Evolutionary conservation across 1,284 basidiomycete genomes (phyloP), one percentile per base, ranked within the genome.

Genomic region (Anthracocystis walkeri): DNA sequence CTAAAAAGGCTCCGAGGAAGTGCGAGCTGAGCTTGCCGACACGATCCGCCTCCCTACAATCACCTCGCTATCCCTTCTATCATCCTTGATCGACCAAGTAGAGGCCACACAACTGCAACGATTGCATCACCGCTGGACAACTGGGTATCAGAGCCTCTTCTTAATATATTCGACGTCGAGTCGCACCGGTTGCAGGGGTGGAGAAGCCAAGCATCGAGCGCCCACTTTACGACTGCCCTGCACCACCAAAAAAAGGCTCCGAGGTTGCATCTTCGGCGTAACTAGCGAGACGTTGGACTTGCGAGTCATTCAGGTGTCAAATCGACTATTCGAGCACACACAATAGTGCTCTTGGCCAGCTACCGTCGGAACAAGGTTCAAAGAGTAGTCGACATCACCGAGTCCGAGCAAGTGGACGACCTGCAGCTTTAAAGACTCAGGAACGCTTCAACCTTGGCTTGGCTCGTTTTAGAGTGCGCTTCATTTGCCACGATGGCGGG

Each of bases 1-100:
- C 51, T 54, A 50, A 65, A 74, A 74, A 72, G 69, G 69, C 69
- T 72, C 69, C 69, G 69, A 66, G 60, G 45, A 2, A n/a, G 7
- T 3, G 49, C 49, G n/a, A 50, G 49, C 31, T 50, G 31, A 33
- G 31, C 49, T 2, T 23, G 46, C 12, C 25, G 46, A 29, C 6
- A 29, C 18, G 25, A 29, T 48, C 27, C 10, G 46, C 46, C 46
- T 48, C 29, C 4, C 27, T 14, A 48, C 25, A 1, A 7, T 48
- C 46, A 48, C 7, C 46, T 48, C 46, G 27, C 16, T 11, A 14
- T 46, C 44, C 11, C 16, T 29, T 27, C 27, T 29, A 16, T 18
- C 25, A 46, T 25, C 16, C 25, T 48, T 48, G 46, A 27, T 18
- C 11, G 27, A n/a, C 14, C 27, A 7, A 29, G 16, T 1, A 48